A percentile compares a stretch with the other conserved stretches of the same genome.
Evolutionary conservation across 164 flowering plant genomes (phyloP).

Genomic region (Macadamia integrifolia): DNA sequence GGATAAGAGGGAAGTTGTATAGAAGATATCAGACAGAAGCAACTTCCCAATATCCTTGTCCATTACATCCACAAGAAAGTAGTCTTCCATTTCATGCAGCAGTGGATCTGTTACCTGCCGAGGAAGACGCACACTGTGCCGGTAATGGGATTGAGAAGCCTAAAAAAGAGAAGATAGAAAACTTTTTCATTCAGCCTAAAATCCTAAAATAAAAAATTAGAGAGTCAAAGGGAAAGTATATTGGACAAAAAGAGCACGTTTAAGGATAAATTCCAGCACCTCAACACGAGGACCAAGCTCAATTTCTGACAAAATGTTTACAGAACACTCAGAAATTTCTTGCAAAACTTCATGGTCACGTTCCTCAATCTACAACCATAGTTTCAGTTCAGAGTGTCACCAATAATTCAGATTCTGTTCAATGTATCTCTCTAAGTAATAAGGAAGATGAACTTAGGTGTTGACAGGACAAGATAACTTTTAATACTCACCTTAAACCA

Average conservation of each 20-base stretch:
- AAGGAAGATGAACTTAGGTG: not conserved
- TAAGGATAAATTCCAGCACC: slow-evolving; percentile 31
- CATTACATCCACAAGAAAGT: slow-evolving; percentile 32
- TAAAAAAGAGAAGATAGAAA: slow-evolving; percentile 14
- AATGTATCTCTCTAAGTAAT: no score
- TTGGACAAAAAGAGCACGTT: not conserved
- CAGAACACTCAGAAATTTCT: slow-evolving; percentile 63
- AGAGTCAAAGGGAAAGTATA: not conserved
- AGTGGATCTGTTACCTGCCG: slow-evolving; percentile 57
- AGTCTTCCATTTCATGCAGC: slow-evolving; percentile 58
- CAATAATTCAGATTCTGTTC: not conserved
- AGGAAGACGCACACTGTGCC: slow-evolving; percentile 50
- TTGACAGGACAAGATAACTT: not conserved
- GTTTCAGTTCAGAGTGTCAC: slow-evolving; percentile 8
- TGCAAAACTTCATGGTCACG: slow-evolving; percentile 22
- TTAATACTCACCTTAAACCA: slow-evolving; percentile 32
- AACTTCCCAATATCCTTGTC: slow-evolving; percentile 35
- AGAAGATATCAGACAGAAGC: slow-evolving; percentile 52
- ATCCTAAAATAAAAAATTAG: not conserved
- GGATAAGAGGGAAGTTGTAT: slow-evolving; percentile 50
- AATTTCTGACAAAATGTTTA: slow-evolving; percentile 57
- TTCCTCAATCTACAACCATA: slow-evolving; percentile 39
- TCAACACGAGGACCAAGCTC: slow-evolving; percentile 26
- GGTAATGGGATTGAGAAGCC: slow-evolving; percentile 28
- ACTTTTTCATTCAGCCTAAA: no score